phyloP scores from a whole-genome alignment of 352 stramenopile genomes.

The Globisporangium apiculatum region DNA sequence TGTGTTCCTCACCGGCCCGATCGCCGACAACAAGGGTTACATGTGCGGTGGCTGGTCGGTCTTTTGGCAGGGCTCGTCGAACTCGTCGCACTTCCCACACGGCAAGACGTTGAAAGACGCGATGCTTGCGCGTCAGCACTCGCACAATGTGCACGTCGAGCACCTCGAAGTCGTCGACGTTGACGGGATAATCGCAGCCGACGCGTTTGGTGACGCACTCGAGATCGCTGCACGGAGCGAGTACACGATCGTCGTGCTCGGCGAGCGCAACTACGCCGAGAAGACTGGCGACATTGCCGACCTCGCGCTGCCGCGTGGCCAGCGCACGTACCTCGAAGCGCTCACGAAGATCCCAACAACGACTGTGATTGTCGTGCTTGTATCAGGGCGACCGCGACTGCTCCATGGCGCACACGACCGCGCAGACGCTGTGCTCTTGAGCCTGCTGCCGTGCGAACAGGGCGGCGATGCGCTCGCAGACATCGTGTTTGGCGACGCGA shows the following conservation, averaged over 20 bases:
- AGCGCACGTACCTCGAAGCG: conserved; percentile 51
- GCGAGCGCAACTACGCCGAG: conserved; percentile 77
- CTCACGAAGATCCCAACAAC: conserved; percentile 45
- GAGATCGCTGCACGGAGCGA: conserved; percentile 42
- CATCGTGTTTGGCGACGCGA: conserved; percentile 58
- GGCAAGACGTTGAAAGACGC: conserved; percentile 50
- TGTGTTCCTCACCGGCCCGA: conserved; percentile 59
- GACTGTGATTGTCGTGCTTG: conserved; percentile 62
- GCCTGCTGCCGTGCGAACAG: conserved; percentile 69
- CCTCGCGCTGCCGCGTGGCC: conserved; percentile 44
- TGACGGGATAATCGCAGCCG: conserved; percentile 24
- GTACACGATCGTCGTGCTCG: conserved; percentile 68
- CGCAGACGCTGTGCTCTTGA: conserved; percentile 54
- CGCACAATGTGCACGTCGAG: conserved; percentile 9
- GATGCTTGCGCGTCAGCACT: conserved; percentile 12
- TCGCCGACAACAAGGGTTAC: conserved; percentile 62
- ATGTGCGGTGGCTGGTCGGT: conserved; percentile 69
- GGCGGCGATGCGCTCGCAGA: conserved; percentile 69
- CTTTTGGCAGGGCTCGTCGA: conserved; percentile 56
- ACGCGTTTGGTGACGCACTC: conserved; percentile 35
- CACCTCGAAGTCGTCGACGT: conserved; percentile 46
- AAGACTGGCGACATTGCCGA: conserved; percentile 70
- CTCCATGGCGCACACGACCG: conserved; percentile 34
- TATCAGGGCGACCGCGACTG: conserved; percentile 59
- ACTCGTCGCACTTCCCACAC: conserved; percentile 58